Evolutionary conservation across 2,329 filamentous ascomycete species (phyloP).

Genomic region (Aspergillus sp.): DNA sequence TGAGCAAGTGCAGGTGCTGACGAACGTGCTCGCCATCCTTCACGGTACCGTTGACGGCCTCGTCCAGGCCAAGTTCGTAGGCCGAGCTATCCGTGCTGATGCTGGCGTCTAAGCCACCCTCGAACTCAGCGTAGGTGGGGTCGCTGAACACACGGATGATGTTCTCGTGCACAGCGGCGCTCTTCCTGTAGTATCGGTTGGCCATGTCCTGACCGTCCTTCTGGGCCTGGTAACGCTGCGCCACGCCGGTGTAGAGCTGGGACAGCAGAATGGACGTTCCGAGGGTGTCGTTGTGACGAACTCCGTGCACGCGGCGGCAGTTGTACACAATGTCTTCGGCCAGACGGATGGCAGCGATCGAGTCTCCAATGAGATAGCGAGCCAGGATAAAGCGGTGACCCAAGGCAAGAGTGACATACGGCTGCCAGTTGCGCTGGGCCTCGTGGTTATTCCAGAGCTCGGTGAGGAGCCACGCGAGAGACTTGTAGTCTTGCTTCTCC

Average conservation of each 20-base stretch:
- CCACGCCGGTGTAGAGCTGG: constrained; percentile 41
- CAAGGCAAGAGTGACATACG: constrained; percentile 39
- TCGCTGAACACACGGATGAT: constrained; percentile 30
- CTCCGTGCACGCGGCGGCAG: constrained; percentile 45
- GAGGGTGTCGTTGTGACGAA: constrained; percentile 39
- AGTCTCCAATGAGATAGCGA: constrained; percentile 42
- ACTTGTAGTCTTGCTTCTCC: constrained; percentile 39
- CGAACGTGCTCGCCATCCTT: constrained; percentile 23
- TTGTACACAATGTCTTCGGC: constrained; percentile 50
- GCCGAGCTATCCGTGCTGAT: constrained; percentile 14
- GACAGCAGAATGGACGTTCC: constrained; percentile 44
- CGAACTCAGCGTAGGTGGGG: constrained; percentile 22
- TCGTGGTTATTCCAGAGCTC: constrained; percentile 40
- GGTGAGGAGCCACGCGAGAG: constrained; percentile 35
- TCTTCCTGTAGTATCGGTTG: constrained; percentile 34
- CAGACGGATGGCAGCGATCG: constrained; percentile 38
- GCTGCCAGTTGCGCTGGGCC: constrained; percentile 35
- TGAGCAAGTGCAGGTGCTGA: constrained; percentile 31
- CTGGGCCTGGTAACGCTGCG: constrained; percentile 25
- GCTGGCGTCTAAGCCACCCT: constrained; percentile 10
- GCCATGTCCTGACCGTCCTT: constrained; percentile 28
- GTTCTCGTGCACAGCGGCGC: constrained; percentile 30
- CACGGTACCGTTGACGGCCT: neutral
- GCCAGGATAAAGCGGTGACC: constrained; percentile 44
- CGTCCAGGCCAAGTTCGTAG: constrained; percentile 15